phyloP scores from a whole-genome alignment of 2,329 filamentous ascomycete genomes.

The Botryotinia globosa region DNA sequence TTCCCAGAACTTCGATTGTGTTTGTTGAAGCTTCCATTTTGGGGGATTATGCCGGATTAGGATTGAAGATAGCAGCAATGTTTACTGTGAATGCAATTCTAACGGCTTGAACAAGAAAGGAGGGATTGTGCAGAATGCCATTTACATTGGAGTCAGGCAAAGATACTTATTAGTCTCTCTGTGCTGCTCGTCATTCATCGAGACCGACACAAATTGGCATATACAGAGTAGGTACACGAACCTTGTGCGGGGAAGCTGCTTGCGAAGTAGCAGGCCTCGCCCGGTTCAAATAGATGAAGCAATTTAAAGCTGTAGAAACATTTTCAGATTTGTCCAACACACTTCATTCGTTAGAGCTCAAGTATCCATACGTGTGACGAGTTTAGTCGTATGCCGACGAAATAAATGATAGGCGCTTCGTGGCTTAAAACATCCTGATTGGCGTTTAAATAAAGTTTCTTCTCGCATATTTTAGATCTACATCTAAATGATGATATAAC shows the following conservation, averaged over 20 bases:
- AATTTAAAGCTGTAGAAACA: background rate
- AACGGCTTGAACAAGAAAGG: background rate
- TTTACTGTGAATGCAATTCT: background rate
- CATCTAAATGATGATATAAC: background rate
- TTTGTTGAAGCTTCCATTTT: background rate
- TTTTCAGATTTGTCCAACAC: background rate
- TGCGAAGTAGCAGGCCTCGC: background rate
- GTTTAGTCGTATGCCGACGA: background rate
- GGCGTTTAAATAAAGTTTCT: background rate
- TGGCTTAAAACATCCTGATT: conserved; percentile 4
- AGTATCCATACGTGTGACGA: background rate
- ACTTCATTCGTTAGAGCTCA: background rate
- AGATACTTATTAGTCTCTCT: background rate
- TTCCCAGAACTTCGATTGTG: background rate
- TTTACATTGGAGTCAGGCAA: background rate
- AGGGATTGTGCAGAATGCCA: background rate
- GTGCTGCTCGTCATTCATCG: background rate
- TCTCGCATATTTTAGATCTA: conserved; percentile 4
- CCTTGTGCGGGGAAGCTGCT: background rate
- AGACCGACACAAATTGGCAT: background rate
- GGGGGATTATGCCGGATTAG: background rate
- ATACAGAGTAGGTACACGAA: background rate
- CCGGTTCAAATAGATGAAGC: background rate
- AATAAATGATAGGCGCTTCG: background rate
- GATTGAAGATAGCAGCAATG: background rate